A percentile compares a stretch with the other conserved stretches of the same genome.
These are phyloP conservation scores for Penicillium pulvis DNA, from an alignment of 495 filamentous ascomycete genomes.

Conservation along the genomic window DNA sequence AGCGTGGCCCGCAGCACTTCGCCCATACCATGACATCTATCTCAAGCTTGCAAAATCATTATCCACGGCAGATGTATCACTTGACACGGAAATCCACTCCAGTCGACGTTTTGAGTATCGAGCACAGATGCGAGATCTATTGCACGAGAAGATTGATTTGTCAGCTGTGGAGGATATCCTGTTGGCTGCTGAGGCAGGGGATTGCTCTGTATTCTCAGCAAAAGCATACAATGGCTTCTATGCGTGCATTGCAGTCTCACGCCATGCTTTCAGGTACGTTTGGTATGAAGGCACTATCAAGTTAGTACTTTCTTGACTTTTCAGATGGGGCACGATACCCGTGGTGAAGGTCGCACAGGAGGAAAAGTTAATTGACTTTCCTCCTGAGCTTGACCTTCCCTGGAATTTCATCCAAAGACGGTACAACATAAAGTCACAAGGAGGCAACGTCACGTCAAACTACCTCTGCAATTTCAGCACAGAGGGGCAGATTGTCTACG, in stretches of 20 bases:
- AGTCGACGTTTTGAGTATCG: constrained; percentile 3
- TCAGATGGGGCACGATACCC: constrained; percentile 47
- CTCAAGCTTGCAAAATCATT: constrained; percentile 31
- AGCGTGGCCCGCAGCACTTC: constrained; percentile 25
- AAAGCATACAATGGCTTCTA: constrained; percentile 41
- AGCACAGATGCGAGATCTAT: background rate
- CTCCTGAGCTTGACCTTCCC: constrained; percentile 33
- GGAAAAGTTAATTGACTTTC: constrained; percentile 39
- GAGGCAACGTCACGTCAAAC: constrained; percentile 40
- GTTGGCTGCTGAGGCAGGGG: constrained; percentile 10
- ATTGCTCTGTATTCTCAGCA: constrained; percentile 21
- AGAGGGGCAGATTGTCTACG: constrained; percentile 26
- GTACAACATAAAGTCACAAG: constrained; percentile 37
- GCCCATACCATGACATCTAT: constrained; percentile 39
- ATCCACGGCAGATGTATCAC: constrained; percentile 18
- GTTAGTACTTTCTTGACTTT: background rate
- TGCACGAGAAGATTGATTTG: background rate
- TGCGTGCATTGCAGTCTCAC: constrained; percentile 34
- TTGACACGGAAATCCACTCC: constrained; percentile 20
- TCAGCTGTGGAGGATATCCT: background rate
- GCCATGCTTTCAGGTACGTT: constrained; percentile 39
- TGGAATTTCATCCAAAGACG: constrained; percentile 40
- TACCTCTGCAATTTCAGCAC: constrained; percentile 35
- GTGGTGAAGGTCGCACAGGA: constrained; percentile 43
- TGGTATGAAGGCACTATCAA: no score